A percentile compares a stretch with the other conserved stretches of the same genome.
phyloP scores from a whole-genome alignment of 1,284 basidiomycete genomes.

The Ceratobasidium sp. region DNA sequence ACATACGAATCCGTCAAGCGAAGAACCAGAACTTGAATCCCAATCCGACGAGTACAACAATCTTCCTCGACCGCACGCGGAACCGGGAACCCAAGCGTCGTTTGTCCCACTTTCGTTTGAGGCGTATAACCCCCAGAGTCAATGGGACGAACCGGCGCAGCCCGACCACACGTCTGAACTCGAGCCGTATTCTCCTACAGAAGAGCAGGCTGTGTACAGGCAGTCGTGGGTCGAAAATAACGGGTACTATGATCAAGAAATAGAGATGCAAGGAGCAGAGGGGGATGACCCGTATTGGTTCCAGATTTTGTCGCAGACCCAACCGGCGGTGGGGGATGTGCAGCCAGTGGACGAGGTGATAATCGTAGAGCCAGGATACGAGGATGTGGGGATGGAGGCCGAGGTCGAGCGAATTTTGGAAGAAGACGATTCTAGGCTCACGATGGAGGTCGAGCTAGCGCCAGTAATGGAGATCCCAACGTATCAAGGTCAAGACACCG shows the following conservation, averaged over 20 bases:
- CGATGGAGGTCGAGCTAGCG: conserved; percentile 4
- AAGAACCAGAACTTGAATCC: background rate
- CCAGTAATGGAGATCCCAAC: background rate
- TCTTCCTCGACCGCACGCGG: background rate
- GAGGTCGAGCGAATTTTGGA: background rate
- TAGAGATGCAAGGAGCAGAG: background rate
- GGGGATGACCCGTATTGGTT: conserved; percentile 12
- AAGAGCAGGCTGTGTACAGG: background rate
- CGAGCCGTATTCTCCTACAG: background rate
- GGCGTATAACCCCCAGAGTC: background rate
- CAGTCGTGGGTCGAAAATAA: conserved; percentile 14
- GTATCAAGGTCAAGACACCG: background rate
- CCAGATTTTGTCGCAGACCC: background rate
- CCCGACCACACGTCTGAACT: background rate
- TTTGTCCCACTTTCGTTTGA: conserved; percentile 18
- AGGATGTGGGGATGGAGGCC: background rate
- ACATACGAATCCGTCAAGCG: background rate
- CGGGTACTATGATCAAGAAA: conserved; percentile 1
- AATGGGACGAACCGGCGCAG: background rate
- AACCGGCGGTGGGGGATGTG: background rate
- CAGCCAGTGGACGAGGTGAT: background rate
- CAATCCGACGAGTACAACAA: background rate
- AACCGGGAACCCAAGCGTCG: background rate
- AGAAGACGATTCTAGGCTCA: background rate
- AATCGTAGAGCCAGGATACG: background rate